A percentile compares a stretch with the other conserved stretches of the same genome.
phyloP scores from a whole-genome alignment of 768 basidiomycete genomes.

The Coprinellus aureogranulatus region DNA sequence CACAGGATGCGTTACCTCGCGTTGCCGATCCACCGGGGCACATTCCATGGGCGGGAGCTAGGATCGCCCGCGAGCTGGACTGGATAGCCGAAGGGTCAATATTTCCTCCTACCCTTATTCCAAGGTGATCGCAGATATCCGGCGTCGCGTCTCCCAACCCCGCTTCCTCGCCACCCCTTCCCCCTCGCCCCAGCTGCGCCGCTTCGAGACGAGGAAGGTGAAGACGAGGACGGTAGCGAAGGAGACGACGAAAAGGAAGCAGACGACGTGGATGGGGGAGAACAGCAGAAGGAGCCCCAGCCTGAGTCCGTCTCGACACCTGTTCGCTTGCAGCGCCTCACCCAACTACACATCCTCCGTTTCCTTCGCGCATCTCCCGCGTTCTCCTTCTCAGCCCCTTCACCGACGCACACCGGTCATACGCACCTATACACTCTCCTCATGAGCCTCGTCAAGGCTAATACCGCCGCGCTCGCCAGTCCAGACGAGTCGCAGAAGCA shows the following conservation, averaged over 20 bases:
- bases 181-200: too few relatives aligned
- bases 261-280: background rate
- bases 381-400: slow-evolving; percentile 57
- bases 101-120: slow-evolving; percentile 33
- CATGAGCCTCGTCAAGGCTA: background rate
- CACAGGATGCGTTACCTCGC: slow-evolving; percentile 26
- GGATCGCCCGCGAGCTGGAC: slow-evolving; percentile 13
- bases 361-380: slow-evolving; percentile 75
- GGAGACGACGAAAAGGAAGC: too few relatives aligned
- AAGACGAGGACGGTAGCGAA: slow-evolving; percentile 9
- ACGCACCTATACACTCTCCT: slow-evolving; percentile 72
- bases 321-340: slow-evolving; percentile 40
- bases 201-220: slow-evolving; percentile 14
- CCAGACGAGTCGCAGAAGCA: background rate
- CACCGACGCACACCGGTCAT: background rate
- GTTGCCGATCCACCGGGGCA: slow-evolving; percentile 33
- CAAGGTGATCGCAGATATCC: slow-evolving; percentile 11
- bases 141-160: background rate
- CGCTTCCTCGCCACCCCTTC: background rate
- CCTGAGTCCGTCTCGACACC: slow-evolving; percentile 13
- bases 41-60: slow-evolving; percentile 35
- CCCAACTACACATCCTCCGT: slow-evolving; percentile 75
- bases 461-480: slow-evolving; percentile 36
- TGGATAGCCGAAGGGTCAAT: slow-evolving; percentile 43
- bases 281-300: slow-evolving; percentile 3